phyloP scores from a whole-genome alignment of 176 grass and related monocot species.

The Metroxylon sagu region DNA sequence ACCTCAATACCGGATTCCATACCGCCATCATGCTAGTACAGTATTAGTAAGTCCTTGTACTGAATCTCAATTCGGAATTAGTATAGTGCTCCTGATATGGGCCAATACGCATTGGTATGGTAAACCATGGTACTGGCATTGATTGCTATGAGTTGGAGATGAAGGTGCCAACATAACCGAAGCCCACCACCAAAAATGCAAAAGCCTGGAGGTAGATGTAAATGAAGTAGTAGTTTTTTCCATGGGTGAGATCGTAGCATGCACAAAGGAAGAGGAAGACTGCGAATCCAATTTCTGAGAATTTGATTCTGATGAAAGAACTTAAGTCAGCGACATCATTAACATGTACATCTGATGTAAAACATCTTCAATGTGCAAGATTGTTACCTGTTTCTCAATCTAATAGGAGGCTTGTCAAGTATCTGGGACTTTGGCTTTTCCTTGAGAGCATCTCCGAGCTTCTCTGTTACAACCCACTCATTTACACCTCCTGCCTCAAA shows the following conservation, averaged over 20 bases:
- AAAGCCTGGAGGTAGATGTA: constrained; percentile 62
- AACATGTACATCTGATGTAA: too few relatives aligned
- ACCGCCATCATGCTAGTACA: too few relatives aligned
- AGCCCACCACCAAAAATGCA: too few relatives aligned
- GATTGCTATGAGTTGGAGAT: too few relatives aligned
- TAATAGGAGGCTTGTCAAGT: constrained; percentile 50
- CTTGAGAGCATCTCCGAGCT: constrained; percentile 39
- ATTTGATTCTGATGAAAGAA: constrained; percentile 32
- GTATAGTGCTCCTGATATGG: too few relatives aligned
- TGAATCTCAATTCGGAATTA: too few relatives aligned
- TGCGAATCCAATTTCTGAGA: constrained; percentile 53
- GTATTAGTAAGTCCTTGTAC: too few relatives aligned
- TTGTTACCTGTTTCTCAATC: constrained; percentile 49
- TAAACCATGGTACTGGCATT: too few relatives aligned
- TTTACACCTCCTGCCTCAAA: constrained; percentile 61
- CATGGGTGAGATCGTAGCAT: constrained; percentile 48
- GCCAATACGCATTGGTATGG: too few relatives aligned
- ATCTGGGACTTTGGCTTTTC: constrained; percentile 30
- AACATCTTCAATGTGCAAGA: neutral
- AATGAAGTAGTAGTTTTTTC: constrained; percentile 53
- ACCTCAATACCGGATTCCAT: too few relatives aligned
- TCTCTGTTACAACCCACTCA: constrained; percentile 87
- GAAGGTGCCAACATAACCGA: too few relatives aligned
- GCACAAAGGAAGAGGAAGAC: constrained; percentile 63
- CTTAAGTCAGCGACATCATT: too few relatives aligned